Conservation (phyloP, 2,329 filamentous ascomycete genomes). For the Colletotrichum lini region DNA sequence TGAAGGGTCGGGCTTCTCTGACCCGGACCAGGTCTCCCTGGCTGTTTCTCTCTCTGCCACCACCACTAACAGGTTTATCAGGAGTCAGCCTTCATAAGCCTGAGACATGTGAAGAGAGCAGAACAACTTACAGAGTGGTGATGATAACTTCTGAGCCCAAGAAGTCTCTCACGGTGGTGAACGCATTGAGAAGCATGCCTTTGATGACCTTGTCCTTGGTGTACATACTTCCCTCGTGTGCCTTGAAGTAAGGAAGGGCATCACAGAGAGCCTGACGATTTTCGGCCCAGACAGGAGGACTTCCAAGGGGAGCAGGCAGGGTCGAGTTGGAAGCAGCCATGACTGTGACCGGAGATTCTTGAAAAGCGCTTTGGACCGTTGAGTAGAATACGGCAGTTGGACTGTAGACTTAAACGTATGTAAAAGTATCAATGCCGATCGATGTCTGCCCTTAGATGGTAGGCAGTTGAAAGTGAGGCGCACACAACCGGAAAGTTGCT, state of each 20-base stretch:
- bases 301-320: slow-evolving; percentile 2
- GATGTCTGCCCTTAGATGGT: background rate
- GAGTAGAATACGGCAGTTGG: background rate
- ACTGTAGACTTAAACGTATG: background rate
- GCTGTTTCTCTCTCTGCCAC: slow-evolving; percentile 63
- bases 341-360: background rate
- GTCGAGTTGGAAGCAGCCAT: background rate
- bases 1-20: slow-evolving; percentile 44
- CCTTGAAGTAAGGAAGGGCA: slow-evolving; percentile 72
- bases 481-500: background rate
- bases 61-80: slow-evolving; percentile 61
- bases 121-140: slow-evolving; percentile 67
- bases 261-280: slow-evolving; percentile 74
- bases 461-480: no score
- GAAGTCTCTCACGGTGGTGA: slow-evolving; percentile 68
- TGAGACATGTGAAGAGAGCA: background rate
- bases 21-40: slow-evolving; percentile 62
- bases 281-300: slow-evolving; percentile 65
- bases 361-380: no score
- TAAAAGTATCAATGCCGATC: background rate
- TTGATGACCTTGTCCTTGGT: slow-evolving; percentile 62
- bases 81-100: slow-evolving; percentile 28
- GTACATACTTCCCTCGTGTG: slow-evolving; percentile 73
- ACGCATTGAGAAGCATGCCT: slow-evolving; percentile 72
- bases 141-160: slow-evolving; percentile 75